Evolutionary conservation across 495 filamentous ascomycete genomes (phyloP).

Genomic region (Elasticomyces elasticus): DNA sequence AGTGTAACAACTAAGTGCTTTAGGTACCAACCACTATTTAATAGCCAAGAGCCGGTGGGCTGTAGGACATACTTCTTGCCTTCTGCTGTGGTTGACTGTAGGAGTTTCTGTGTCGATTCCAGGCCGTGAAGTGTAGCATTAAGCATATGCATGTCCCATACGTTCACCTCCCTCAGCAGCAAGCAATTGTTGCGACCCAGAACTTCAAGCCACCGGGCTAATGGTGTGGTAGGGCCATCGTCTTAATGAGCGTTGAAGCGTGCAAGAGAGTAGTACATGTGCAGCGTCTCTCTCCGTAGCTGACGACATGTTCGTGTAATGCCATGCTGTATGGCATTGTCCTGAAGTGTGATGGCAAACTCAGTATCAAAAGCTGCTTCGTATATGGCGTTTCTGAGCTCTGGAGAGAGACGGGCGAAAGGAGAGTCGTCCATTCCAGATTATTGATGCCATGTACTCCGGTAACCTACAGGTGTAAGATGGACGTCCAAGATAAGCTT

Average conservation of each 20-base stretch:
- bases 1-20: background rate
- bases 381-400: constrained; percentile 11
- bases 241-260: constrained; percentile 18
- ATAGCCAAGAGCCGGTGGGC: background rate
- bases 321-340: background rate
- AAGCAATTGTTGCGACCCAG: constrained; percentile 5
- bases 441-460: background rate
- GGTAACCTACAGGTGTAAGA: background rate
- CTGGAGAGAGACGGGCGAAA: constrained; percentile 8
- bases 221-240: constrained; percentile 10
- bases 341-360: constrained; percentile 7
- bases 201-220: background rate
- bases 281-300: constrained; percentile 3
- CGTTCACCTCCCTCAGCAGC: constrained; percentile 6
- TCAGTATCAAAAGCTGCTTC: constrained; percentile 1
- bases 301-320: constrained; percentile 7
- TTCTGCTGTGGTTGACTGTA: background rate
- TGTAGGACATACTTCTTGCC: background rate
- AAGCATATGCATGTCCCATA: constrained; percentile 20
- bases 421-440: constrained; percentile 7
- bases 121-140: constrained; percentile 11
- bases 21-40: constrained; percentile 2
- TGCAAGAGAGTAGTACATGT: constrained; percentile 10
- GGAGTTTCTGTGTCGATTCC: background rate
- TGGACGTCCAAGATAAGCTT: too few species aligned